These are phyloP conservation scores for Rhizopus sp. DNA, from an alignment of 371 early-diverging fungal genomes.

Conservation along the genomic window DNA sequence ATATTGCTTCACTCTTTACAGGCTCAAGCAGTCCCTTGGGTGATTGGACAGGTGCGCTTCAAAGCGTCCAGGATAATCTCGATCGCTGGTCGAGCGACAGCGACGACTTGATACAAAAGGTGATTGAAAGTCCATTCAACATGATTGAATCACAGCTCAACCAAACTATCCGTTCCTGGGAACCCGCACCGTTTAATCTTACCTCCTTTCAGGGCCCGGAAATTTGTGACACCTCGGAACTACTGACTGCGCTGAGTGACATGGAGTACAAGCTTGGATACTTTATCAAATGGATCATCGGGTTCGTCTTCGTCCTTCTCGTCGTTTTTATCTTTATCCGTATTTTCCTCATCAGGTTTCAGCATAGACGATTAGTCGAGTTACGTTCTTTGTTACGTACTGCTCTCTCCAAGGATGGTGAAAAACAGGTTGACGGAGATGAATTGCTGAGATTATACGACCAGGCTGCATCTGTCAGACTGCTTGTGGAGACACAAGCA, in stretches of 20 bases:
- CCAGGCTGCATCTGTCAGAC: no score
- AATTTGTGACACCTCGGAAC: background rate
- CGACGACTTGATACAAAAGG: conserved; percentile 8
- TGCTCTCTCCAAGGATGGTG: no score
- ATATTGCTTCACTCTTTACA: conserved; percentile 17
- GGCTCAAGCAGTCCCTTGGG: background rate
- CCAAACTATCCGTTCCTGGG: conserved; percentile 12
- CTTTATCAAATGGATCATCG: background rate
- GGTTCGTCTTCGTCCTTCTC: background rate
- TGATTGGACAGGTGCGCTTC: conserved; percentile 24
- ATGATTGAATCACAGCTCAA: conserved; percentile 25
- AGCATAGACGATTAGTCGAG: no score
- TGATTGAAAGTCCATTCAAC: conserved; percentile 30
- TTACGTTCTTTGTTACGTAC: no score
- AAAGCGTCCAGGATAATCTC: background rate
- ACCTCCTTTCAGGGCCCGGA: background rate
- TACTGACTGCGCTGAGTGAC: background rate
- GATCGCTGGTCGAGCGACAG: conserved; percentile 29
- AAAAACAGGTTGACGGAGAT: no score
- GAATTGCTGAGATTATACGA: no score
- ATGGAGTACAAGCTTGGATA: background rate
- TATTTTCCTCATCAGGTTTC: no score
- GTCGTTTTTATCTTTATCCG: no score
- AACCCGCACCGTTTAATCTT: conserved; percentile 2
- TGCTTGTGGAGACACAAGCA: no score